Percentiles rank a stretch among this genome's conserved stretches.
Conservation (phyloP, 805 yeast genomes). For the Metschnikowia similis region DNA sequence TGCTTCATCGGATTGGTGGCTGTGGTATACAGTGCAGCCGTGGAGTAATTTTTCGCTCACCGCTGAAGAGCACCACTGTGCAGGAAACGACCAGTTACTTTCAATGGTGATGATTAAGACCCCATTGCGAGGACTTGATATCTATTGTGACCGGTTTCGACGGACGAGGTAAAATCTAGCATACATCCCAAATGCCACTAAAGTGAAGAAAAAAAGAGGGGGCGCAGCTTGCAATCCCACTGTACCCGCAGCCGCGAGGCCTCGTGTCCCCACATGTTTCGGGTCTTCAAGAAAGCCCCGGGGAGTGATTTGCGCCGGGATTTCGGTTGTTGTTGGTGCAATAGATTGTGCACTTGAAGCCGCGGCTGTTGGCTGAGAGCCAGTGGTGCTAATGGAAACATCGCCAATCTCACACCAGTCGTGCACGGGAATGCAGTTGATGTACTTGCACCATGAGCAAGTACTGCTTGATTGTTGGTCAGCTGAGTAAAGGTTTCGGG, state of each 20-base stretch:
- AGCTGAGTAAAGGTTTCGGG: constrained; percentile 41
- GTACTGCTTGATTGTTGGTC: constrained; percentile 42
- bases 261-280: neutral
- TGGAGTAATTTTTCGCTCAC: constrained; percentile 4
- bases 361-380: constrained; percentile 7
- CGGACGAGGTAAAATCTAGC: neutral
- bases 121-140: neutral
- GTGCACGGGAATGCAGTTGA: constrained; percentile 65
- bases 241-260: neutral
- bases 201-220: neutral
- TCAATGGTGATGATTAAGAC: neutral
- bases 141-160: neutral
- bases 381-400: constrained; percentile 21
- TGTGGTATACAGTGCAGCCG: neutral
- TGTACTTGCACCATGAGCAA: constrained; percentile 71
- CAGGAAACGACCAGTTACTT: neutral
- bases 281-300: neutral
- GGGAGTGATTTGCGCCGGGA: neutral
- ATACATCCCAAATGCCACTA: neutral
- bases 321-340: constrained; percentile 3
- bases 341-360: constrained; percentile 2
- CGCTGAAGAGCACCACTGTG: neutral
- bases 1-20: constrained; percentile 1
- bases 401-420: constrained; percentile 62
- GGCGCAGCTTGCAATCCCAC: neutral